A percentile compares a stretch with the other conserved stretches of the same genome.
phyloP scores from a whole-genome alignment of 2,329 filamentous ascomycete species.

The Neobulgaria alba region DNA sequence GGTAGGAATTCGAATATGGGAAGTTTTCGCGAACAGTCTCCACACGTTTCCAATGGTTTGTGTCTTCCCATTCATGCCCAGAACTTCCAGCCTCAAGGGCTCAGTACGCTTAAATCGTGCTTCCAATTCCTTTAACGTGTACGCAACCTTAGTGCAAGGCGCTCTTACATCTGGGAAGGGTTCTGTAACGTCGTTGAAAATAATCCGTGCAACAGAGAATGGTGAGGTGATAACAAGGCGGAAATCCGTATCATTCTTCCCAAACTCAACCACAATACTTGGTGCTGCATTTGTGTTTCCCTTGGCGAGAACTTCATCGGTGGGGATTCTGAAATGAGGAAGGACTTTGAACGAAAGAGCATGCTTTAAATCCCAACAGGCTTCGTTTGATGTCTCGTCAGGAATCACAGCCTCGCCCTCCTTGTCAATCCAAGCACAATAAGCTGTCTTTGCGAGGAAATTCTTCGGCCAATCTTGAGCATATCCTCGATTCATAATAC shows the following conservation, averaged over 20 bases:
- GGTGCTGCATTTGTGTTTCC: conserved; percentile 8
- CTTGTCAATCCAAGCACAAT: conserved; percentile 26
- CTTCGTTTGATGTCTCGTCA: conserved; percentile 44
- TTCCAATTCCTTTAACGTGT: conserved; percentile 25
- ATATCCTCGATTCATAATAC: conserved; percentile 49
- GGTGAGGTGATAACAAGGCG: conserved; percentile 18
- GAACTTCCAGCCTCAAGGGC: conserved; percentile 28
- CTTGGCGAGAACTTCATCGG: conserved; percentile 38
- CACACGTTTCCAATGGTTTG: conserved; percentile 28
- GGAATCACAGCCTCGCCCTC: conserved; percentile 29
- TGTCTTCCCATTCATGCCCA: conserved; percentile 36
- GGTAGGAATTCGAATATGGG: conserved; percentile 33
- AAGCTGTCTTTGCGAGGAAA: conserved; percentile 31
- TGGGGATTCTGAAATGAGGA: conserved; percentile 58
- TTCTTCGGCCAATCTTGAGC: conserved; percentile 35
- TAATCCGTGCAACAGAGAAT: conserved; percentile 25
- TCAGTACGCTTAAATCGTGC: conserved; percentile 25
- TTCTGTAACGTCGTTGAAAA: conserved; percentile 23
- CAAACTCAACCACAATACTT: conserved; percentile 11
- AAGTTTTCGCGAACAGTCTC: conserved; percentile 26
- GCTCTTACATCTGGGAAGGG: conserved; percentile 14
- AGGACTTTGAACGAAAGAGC: conserved; percentile 59
- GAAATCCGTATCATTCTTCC: conserved; percentile 6
- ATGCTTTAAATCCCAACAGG: conserved; percentile 60
- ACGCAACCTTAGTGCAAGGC: conserved; percentile 16